phyloP scores from a whole-genome alignment of 2,329 filamentous ascomycete species.

The Aspergillus arachidicola region DNA sequence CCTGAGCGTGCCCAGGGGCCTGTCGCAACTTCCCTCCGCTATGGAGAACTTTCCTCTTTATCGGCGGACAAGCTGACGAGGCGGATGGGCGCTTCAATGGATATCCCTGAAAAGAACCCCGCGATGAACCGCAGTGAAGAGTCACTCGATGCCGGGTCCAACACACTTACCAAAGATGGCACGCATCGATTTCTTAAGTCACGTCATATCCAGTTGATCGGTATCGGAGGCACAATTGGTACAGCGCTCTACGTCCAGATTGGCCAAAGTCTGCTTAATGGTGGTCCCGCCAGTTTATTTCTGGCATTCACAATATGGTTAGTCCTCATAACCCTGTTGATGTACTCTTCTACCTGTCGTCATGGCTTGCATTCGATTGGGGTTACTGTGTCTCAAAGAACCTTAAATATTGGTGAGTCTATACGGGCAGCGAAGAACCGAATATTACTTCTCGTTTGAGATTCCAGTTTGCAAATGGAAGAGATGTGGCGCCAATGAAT shows the following conservation, averaged over 20 bases:
- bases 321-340: conserved; percentile 24
- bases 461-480: neutral
- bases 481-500: neutral
- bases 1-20: conserved; percentile 16
- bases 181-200: conserved; percentile 48
- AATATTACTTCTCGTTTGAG: neutral
- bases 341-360: conserved; percentile 5
- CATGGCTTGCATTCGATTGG: conserved; percentile 6
- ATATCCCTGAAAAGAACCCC: conserved; percentile 21
- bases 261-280: conserved; percentile 42
- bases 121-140: conserved; percentile 20
- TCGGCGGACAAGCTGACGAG: conserved; percentile 17
- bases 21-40: conserved; percentile 18
- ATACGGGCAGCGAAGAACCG: neutral
- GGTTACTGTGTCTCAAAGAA: conserved; percentile 12
- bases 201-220: conserved; percentile 51
- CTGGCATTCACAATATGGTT: conserved; percentile 50
- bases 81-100: conserved; percentile 9
- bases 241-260: conserved; percentile 49
- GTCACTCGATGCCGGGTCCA: conserved; percentile 27
- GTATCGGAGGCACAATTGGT: conserved; percentile 50
- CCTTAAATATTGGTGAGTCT: conserved; percentile 6
- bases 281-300: conserved; percentile 48
- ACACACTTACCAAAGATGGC: conserved; percentile 31
- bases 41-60: conserved; percentile 17